These are phyloP conservation scores for Globisporangium paddicum DNA, from an alignment of 352 stramenopile genomes.

Conservation along the genomic window DNA sequence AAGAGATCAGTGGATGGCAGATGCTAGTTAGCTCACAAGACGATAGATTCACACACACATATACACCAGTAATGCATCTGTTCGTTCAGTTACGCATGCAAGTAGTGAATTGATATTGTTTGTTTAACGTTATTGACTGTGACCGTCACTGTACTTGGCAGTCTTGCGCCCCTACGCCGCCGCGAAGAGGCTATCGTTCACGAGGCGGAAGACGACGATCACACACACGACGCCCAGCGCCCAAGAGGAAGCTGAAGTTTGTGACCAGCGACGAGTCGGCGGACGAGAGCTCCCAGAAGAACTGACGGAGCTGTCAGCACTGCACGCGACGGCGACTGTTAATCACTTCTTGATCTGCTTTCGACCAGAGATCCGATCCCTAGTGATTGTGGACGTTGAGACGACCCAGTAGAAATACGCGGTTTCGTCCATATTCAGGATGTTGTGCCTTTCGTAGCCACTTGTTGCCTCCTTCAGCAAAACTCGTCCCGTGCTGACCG, in stretches of 20 bases:
- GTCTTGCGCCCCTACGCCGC: slow-evolving; percentile 14
- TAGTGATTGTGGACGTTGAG: not conserved
- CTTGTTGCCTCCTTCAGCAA: not conserved
- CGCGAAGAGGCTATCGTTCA: slow-evolving; percentile 25
- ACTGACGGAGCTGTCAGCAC: slow-evolving; percentile 6
- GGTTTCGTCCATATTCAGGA: slow-evolving; percentile 4
- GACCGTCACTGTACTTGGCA: slow-evolving; percentile 10
- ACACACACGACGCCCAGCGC: slow-evolving; percentile 41
- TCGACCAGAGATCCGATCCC: not conserved
- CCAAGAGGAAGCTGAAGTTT: slow-evolving; percentile 29
- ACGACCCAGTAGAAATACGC: slow-evolving; percentile 1
- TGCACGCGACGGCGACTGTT: not conserved
- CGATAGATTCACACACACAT: slow-evolving; percentile 5
- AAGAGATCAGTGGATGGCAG: slow-evolving; percentile 10
- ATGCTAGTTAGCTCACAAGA: not conserved
- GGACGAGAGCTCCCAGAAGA: slow-evolving; percentile 23
- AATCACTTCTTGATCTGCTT: slow-evolving; percentile 5
- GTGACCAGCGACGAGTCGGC: slow-evolving; percentile 26
- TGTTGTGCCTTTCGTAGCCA: slow-evolving; percentile 5
- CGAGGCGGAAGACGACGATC: slow-evolving; percentile 58
- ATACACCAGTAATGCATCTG: slow-evolving; percentile 1
- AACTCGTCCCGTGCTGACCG: not conserved
- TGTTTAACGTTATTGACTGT: not conserved
- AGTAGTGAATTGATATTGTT: not conserved
- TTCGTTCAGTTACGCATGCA: not conserved